Percentiles rank a stretch among this genome's conserved stretches.
phyloP scores from a whole-genome alignment of 2,329 filamentous ascomycete species.

The Phaeosphaeriaceae sp. region DNA sequence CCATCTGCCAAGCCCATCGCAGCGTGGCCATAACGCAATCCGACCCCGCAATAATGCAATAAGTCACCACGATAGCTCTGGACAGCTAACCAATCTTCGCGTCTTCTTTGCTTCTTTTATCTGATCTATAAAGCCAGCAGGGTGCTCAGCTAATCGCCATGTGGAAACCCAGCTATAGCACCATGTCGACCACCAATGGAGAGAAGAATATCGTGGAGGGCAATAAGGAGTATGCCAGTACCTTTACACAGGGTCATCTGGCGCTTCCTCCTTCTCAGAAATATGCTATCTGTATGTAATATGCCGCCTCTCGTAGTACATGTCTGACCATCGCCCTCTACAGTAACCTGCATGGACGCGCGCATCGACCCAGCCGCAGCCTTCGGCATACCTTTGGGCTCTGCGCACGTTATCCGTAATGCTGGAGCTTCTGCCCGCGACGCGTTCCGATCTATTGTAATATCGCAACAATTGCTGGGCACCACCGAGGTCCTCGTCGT shows the following conservation, averaged over 20 bases:
- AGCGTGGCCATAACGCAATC: constrained; percentile 17
- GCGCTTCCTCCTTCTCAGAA: constrained; percentile 74
- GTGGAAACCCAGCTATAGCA: background rate
- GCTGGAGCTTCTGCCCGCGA: constrained; percentile 68
- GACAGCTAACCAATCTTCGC: background rate
- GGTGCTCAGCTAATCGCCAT: constrained; percentile 3
- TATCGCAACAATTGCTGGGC: constrained; percentile 80
- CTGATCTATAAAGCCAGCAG: constrained; percentile 11
- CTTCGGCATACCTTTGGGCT: constrained; percentile 75
- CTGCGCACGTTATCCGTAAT: constrained; percentile 82
- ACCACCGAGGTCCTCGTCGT: constrained; percentile 78
- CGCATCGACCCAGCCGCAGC: constrained; percentile 72
- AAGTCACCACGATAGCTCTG: constrained; percentile 10
- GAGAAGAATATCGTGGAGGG: constrained; percentile 64
- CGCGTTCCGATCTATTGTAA: constrained; percentile 76
- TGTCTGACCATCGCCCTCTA: background rate
- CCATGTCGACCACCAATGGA: constrained; percentile 53
- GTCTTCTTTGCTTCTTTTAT: background rate
- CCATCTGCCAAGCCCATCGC: constrained; percentile 4
- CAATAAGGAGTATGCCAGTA: constrained; percentile 65
- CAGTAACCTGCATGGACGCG: constrained; percentile 84
- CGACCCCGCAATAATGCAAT: constrained; percentile 27
- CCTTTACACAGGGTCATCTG: constrained; percentile 72
- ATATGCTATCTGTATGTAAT: constrained; percentile 67
- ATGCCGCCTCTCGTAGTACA: constrained; percentile 10